Percentiles rank a stretch among this genome's conserved stretches.
phyloP scores from a whole-genome alignment of 306 rosid genomes.

The Sesbania bispinosa region DNA sequence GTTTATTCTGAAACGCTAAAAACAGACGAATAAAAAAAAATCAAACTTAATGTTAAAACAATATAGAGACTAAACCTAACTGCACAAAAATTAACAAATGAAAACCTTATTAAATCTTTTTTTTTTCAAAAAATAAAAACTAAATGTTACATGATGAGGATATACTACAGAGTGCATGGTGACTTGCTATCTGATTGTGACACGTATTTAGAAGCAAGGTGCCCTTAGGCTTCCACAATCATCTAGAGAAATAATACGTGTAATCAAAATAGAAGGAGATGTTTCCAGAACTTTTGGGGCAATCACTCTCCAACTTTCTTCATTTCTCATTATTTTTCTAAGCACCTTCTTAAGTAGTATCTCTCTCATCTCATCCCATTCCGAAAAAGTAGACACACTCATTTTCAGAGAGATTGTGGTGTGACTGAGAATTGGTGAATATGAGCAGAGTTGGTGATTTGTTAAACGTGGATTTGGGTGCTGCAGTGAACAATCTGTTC shows the following conservation, averaged over 20 bases:
- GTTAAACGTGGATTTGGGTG: too few relatives aligned
- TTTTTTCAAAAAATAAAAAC: too few relatives aligned
- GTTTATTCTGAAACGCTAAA: too few relatives aligned
- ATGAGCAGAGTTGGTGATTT: conserved; percentile 40
- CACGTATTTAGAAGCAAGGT: conserved; percentile 15
- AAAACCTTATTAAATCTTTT: too few relatives aligned
- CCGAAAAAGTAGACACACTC: too few relatives aligned
- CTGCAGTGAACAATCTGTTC: conserved; percentile 38
- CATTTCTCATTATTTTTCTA: neutral
- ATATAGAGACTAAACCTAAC: too few relatives aligned
- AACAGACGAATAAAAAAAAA: too few relatives aligned
- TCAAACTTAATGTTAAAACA: too few relatives aligned
- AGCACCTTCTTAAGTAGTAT: neutral
- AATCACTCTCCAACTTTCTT: conserved; percentile 45
- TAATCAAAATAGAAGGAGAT: neutral
- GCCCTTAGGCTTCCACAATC: too few relatives aligned
- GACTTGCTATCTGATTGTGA: neutral
- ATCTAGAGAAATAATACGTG: conserved; percentile 21
- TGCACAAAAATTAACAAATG: too few relatives aligned
- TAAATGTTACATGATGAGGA: too few relatives aligned
- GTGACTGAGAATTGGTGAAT: neutral
- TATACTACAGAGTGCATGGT: too few relatives aligned
- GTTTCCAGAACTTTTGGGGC: conserved; percentile 38
- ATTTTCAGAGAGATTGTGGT: neutral
- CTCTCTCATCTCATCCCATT: neutral